Evolutionary conservation across 352 stramenopile genomes (phyloP).

Genomic region (Phytopythium cucurbitacearum): DNA sequence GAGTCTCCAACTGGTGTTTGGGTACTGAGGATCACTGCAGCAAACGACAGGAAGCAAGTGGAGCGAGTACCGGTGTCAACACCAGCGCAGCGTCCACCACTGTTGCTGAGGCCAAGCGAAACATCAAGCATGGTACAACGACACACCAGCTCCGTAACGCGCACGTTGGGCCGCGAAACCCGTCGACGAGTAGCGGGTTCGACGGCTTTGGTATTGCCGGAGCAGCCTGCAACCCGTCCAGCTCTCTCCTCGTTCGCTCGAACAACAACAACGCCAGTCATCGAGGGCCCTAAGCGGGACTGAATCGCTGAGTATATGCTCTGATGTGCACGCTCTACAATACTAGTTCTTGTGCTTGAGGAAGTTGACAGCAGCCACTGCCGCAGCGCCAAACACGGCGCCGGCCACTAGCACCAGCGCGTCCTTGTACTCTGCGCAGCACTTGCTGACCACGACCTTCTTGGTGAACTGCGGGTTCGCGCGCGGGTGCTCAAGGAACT

Average conservation of each 20-base stretch:
- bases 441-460: constrained; percentile 21
- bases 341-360: constrained; percentile 47
- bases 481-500: constrained; percentile 81
- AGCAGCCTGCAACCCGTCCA: constrained; percentile 27
- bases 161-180: constrained; percentile 15
- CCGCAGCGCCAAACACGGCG: constrained; percentile 30
- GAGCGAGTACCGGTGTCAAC: constrained; percentile 3
- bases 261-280: constrained; percentile 27
- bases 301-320: neutral
- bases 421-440: constrained; percentile 27
- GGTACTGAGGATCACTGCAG: constrained; percentile 5
- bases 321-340: no score
- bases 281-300: neutral
- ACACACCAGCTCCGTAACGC: constrained; percentile 46
- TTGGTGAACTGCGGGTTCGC: constrained; percentile 63
- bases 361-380: constrained; percentile 25
- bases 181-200: constrained; percentile 11
- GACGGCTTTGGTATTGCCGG: constrained; percentile 34
- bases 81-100: constrained; percentile 5
- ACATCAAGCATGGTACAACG: constrained; percentile 36
- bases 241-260: constrained; percentile 25
- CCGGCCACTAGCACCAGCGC: constrained; percentile 32
- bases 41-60: constrained; percentile 34
- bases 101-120: constrained; percentile 25
- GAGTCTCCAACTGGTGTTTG: neutral